Evolutionary conservation across 2,329 filamentous ascomycete species (phyloP).

Genomic region (Penicillium sp.): DNA sequence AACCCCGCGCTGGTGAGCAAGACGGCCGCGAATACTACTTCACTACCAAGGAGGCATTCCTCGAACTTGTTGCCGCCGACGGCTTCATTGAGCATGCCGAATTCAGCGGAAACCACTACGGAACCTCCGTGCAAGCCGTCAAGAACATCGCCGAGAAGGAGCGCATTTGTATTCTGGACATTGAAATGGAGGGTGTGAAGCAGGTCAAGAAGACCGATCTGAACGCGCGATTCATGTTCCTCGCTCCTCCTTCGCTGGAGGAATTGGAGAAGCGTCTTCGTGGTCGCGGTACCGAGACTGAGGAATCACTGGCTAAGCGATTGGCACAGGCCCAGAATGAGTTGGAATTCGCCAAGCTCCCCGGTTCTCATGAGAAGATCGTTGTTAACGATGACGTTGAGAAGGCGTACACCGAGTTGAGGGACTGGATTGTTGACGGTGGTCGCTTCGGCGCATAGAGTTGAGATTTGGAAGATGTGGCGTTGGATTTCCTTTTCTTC

Average conservation of each 20-base stretch:
- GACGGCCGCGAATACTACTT: conserved; percentile 83
- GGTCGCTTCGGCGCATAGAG: conserved; percentile 34
- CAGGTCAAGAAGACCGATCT: conserved; percentile 79
- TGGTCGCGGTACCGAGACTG: conserved; percentile 75
- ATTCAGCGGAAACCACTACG: conserved; percentile 85
- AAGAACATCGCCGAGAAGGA: conserved; percentile 71
- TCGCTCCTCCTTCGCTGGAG: conserved; percentile 75
- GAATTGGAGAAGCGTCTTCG: conserved; percentile 73
- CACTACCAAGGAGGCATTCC: conserved; percentile 66
- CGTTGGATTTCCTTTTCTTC: background rate
- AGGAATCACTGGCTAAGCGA: conserved; percentile 69
- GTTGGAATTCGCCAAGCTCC: conserved; percentile 69
- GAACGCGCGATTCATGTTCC: conserved; percentile 78
- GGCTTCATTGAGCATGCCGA: conserved; percentile 86
- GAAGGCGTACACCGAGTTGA: conserved; percentile 57
- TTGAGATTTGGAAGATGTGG: background rate
- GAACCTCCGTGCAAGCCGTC: conserved; percentile 79
- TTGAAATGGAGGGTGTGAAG: conserved; percentile 98
- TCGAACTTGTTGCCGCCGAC: conserved; percentile 64
- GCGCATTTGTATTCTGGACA: conserved; percentile 81
- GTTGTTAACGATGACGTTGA: conserved; percentile 69
- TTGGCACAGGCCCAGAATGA: conserved; percentile 72
- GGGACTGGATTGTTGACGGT: conserved; percentile 52
- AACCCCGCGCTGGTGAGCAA: conserved; percentile 72
- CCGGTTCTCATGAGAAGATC: conserved; percentile 66